phyloP scores from a whole-genome alignment of 306 rosid genomes.

The Canavalia ensiformis region DNA sequence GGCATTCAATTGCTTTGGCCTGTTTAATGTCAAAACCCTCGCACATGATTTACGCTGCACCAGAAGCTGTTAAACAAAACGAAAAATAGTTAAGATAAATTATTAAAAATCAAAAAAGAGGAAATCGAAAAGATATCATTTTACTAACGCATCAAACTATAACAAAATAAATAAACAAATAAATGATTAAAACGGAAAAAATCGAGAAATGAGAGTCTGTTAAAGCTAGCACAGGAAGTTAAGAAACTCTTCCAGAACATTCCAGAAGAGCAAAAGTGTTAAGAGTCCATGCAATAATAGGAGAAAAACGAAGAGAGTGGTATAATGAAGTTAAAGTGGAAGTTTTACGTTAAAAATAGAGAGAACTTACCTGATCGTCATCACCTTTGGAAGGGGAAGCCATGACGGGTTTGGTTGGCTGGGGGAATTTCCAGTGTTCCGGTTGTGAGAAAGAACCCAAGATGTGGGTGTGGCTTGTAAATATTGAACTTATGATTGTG shows the following conservation, averaged over 20 bases:
- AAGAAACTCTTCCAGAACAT: not conserved
- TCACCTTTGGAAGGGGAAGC: not conserved
- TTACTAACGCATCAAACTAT: not conserved
- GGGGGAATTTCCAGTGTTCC: not conserved
- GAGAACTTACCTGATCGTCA: slow-evolving; percentile 12
- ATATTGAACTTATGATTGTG: too few relatives aligned
- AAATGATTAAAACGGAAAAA: too few relatives aligned
- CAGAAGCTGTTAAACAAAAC: slow-evolving; percentile 62
- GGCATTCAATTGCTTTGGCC: slow-evolving; percentile 86
- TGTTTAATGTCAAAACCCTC: slow-evolving; percentile 70
- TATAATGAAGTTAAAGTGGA: not conserved
- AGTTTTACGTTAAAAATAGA: not conserved
- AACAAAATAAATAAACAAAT: not conserved
- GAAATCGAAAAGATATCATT: not conserved
- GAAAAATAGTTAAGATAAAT: not conserved
- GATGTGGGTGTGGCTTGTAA: not conserved
- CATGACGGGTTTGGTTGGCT: slow-evolving; percentile 11
- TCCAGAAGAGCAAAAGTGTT: not conserved
- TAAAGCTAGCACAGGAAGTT: not conserved
- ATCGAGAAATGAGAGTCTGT: not conserved
- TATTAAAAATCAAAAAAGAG: not conserved
- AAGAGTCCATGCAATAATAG: not conserved
- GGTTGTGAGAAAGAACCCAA: not conserved
- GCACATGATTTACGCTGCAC: slow-evolving; percentile 61
- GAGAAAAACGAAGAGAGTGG: not conserved